phyloP scores from a whole-genome alignment of 1,139 yeast genomes.

The Taiozyma sp. region DNA sequence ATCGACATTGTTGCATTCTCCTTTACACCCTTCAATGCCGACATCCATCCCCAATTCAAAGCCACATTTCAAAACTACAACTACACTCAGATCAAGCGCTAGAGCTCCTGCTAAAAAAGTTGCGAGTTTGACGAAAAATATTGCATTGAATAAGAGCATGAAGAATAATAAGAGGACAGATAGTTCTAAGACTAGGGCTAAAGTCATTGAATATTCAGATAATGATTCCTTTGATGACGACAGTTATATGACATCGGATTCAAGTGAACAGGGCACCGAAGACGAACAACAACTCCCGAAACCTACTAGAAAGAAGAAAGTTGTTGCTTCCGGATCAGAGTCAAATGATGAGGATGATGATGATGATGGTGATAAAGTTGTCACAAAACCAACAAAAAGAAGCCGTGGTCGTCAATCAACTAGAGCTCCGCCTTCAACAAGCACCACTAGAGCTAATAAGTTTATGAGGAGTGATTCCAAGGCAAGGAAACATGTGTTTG shows the following conservation, averaged over 20 bases:
- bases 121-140: slow-evolving; percentile 10
- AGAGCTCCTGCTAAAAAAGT: slow-evolving; percentile 1
- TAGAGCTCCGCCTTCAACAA: not conserved
- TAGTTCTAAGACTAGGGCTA: not conserved
- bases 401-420: not conserved
- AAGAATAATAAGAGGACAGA: not conserved
- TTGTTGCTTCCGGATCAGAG: not conserved
- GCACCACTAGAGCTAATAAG: not conserved
- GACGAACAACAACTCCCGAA: not conserved
- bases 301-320: not conserved
- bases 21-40: slow-evolving; percentile 19
- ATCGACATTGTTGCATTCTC: slow-evolving; percentile 17
- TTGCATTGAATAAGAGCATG: slow-evolving; percentile 5
- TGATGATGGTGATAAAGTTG: not conserved
- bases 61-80: slow-evolving; percentile 1
- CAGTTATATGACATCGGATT: not conserved
- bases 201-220: not conserved
- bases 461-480: not conserved
- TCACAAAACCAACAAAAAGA: not conserved
- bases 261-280: not conserved
- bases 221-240: not conserved
- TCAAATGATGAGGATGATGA: not conserved
- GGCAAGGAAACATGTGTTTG: slow-evolving; percentile 13
- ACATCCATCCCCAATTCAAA: slow-evolving; percentile 4
- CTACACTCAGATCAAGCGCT: slow-evolving; percentile 4